These are phyloP conservation scores for Aspergillus ustus DNA, from an alignment of 2,329 filamentous ascomycete species.

Conservation along the genomic window DNA sequence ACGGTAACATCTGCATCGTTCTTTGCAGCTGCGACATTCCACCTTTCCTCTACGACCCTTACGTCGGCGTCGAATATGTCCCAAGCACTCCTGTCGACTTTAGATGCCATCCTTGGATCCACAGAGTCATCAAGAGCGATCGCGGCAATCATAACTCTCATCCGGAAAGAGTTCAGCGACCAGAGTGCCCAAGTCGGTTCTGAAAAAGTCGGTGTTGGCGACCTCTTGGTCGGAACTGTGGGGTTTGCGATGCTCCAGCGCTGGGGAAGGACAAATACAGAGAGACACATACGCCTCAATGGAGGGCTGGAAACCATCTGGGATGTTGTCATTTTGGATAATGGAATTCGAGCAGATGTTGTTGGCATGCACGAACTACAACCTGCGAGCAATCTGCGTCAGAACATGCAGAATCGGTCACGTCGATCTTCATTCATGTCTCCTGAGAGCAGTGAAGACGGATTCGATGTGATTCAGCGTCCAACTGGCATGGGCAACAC, in stretches of 20 bases:
- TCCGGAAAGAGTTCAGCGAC: constrained; percentile 49
- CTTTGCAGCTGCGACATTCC: constrained; percentile 52
- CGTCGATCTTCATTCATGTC: constrained; percentile 57
- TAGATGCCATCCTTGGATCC: constrained; percentile 54
- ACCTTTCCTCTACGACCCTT: constrained; percentile 50
- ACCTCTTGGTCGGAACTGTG: constrained; percentile 49
- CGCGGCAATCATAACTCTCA: constrained; percentile 53
- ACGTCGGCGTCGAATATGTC: constrained; percentile 49
- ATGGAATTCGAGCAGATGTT: constrained; percentile 51
- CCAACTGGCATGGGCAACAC: constrained; percentile 31
- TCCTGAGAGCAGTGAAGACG: constrained; percentile 41
- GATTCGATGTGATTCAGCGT: constrained; percentile 46
- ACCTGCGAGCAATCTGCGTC: constrained; percentile 41
- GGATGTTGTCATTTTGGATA: constrained; percentile 55
- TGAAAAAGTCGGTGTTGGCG: constrained; percentile 48
- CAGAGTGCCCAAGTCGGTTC: constrained; percentile 36
- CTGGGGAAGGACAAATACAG: constrained; percentile 51
- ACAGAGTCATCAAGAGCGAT: constrained; percentile 55
- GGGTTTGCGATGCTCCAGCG: constrained; percentile 53
- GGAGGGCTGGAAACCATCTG: constrained; percentile 52
- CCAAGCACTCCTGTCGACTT: constrained; percentile 49
- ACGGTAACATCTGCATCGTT: constrained; percentile 53
- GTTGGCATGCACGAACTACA: constrained; percentile 46
- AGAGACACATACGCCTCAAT: constrained; percentile 44
- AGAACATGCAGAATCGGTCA: constrained; percentile 53